phyloP scores from a whole-genome alignment of 2,329 filamentous ascomycete genomes.

The Penicillium occitanis region DNA sequence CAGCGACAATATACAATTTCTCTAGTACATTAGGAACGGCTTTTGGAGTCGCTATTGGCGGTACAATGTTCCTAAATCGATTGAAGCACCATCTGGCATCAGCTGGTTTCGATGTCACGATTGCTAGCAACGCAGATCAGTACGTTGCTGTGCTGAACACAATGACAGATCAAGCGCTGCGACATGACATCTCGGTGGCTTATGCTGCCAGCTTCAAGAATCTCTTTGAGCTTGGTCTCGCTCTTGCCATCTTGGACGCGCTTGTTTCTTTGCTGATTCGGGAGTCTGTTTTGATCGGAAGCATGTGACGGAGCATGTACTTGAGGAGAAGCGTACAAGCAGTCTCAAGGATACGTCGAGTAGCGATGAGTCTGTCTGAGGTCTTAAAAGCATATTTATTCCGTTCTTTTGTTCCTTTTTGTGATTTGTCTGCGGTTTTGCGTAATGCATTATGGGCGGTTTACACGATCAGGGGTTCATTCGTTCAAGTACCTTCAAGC shows the following conservation, averaged over 20 bases:
- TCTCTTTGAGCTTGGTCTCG: slow-evolving; percentile 9
- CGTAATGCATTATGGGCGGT: not conserved
- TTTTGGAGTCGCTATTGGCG: slow-evolving; percentile 65
- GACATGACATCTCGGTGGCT: not conserved
- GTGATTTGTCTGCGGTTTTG: not conserved
- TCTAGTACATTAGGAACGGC: slow-evolving; percentile 65
- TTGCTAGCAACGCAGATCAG: slow-evolving; percentile 6
- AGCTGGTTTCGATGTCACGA: not conserved
- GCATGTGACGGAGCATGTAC: slow-evolving; percentile 10
- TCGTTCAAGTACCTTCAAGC: not conserved
- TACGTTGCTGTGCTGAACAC: not conserved
- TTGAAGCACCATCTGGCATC: slow-evolving; percentile 6
- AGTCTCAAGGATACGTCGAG: not conserved
- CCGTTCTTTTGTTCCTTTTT: not conserved
- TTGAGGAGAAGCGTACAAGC: not conserved
- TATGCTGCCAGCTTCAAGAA: slow-evolving; percentile 7
- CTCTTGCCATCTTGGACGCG: not conserved
- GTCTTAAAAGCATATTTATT: not conserved
- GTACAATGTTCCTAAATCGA: slow-evolving; percentile 67
- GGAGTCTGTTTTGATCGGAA: slow-evolving; percentile 6
- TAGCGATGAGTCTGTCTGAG: slow-evolving; percentile 21
- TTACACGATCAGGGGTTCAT: not conserved
- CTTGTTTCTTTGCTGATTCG: slow-evolving; percentile 11
- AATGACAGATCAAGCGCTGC: not conserved
- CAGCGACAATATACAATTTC: slow-evolving; percentile 66